A percentile compares a stretch with the other conserved stretches of the same genome.
Evolutionary conservation across 164 flowering plant species (phyloP).

Genomic region (Vitis amurensis): DNA sequence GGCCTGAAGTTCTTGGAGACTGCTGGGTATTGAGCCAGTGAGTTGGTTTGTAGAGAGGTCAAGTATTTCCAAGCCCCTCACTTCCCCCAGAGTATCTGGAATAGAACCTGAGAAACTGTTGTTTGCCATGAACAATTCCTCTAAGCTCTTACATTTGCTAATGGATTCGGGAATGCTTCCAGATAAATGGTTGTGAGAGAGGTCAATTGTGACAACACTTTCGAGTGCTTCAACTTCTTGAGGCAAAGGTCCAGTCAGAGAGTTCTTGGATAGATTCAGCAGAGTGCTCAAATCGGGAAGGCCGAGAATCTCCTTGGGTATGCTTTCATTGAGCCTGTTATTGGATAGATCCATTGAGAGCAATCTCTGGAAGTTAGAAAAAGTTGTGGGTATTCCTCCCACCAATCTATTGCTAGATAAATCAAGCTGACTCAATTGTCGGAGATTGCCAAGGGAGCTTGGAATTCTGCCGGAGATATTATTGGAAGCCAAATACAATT

Average conservation of each 20-base stretch:
- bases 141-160: conserved; percentile 33
- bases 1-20: conserved; percentile 17
- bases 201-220: conserved; percentile 24
- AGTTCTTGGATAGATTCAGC: conserved; percentile 41
- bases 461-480: conserved; percentile 48
- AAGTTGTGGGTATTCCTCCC: conserved; percentile 40
- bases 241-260: conserved; percentile 42
- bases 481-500: conserved; percentile 34
- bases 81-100: conserved; percentile 29
- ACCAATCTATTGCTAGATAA: conserved; percentile 36
- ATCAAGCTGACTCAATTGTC: conserved; percentile 25
- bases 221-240: conserved; percentile 26
- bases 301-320: conserved; percentile 39
- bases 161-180: conserved; percentile 35
- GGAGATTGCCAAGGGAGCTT: conserved; percentile 33
- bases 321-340: conserved; percentile 51
- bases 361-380: conserved; percentile 26
- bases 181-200: conserved; percentile 33
- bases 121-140: conserved; percentile 21
- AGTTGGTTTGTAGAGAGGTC: conserved; percentile 56
- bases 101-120: conserved; percentile 38
- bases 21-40: conserved; percentile 42
- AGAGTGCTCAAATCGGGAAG: conserved; percentile 20
- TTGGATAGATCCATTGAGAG: conserved; percentile 37
- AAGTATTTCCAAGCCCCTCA: conserved; percentile 35